Evolutionary conservation across 192 early-diverging fungal genomes (phyloP).

Genomic region (Backusella parvicylindrica): DNA sequence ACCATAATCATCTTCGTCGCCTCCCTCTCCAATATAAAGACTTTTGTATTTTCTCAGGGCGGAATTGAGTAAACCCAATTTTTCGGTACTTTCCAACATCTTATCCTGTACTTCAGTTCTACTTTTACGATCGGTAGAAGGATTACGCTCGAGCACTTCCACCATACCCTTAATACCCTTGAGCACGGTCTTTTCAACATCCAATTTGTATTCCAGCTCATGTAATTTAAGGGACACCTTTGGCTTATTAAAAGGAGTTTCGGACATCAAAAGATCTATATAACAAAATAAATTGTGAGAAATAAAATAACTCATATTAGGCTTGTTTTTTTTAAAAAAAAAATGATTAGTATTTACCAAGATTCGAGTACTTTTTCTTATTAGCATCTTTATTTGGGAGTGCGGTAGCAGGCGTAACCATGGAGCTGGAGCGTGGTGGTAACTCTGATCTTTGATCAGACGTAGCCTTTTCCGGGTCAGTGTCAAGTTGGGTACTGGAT

Average conservation of each 20-base stretch:
- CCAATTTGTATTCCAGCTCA: slow-evolving; percentile 85
- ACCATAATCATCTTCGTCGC: slow-evolving; percentile 71
- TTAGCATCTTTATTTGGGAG: not conserved
- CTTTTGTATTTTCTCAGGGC: slow-evolving; percentile 83
- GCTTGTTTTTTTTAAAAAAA: not conserved
- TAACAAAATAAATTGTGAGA: slow-evolving; percentile 29
- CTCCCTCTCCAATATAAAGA: slow-evolving; percentile 72
- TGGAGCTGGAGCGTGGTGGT: slow-evolving; percentile 18
- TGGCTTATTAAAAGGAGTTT: slow-evolving; percentile 59
- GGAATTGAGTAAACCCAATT: slow-evolving; percentile 64
- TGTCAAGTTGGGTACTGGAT: slow-evolving; percentile 23
- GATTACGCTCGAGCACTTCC: slow-evolving; percentile 44
- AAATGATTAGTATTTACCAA: slow-evolving; percentile 18
- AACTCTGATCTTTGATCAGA: not conserved
- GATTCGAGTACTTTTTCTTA: slow-evolving; percentile 24
- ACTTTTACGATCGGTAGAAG: slow-evolving; percentile 50
- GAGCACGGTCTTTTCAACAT: slow-evolving; percentile 88
- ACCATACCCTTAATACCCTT: slow-evolving; percentile 70
- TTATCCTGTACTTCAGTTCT: slow-evolving; percentile 46
- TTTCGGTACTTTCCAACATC: slow-evolving; percentile 55
- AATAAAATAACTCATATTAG: slow-evolving; percentile 17
- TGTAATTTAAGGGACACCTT: slow-evolving; percentile 78
- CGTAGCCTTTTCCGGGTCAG: not conserved
- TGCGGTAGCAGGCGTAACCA: not conserved
- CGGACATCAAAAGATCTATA: slow-evolving; percentile 64